These are phyloP conservation scores for Epichloe bromicola DNA, from an alignment of 2,329 filamentous ascomycete genomes.

Conservation along the genomic window DNA sequence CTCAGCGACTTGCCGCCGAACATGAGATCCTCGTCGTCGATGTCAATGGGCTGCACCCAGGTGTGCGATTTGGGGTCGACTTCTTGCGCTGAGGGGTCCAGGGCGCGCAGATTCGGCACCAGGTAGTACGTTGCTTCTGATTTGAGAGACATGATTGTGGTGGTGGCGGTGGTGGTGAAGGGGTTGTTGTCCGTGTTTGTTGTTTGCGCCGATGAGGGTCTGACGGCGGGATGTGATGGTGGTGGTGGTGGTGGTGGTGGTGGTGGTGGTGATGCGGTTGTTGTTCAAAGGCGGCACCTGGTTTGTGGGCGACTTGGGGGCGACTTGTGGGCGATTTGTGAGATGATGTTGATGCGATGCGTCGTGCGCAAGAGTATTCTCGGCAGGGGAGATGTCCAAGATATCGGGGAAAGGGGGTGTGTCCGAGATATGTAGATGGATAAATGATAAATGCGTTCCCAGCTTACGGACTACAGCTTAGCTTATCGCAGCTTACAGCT, in stretches of 20 bases:
- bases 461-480: too few species aligned
- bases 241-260: neutral
- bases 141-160: constrained; percentile 7
- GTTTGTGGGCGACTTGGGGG: neutral
- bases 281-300: neutral
- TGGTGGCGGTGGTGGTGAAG: neutral
- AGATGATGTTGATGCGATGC: neutral
- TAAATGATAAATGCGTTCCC: too few species aligned
- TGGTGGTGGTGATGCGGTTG: neutral
- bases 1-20: constrained; percentile 48
- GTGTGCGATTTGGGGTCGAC: constrained; percentile 21
- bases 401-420: neutral
- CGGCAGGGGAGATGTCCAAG: neutral
- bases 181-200: neutral
- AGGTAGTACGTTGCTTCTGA: constrained; percentile 17
- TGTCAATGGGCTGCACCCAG: constrained; percentile 43
- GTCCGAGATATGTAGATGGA: too few species aligned
- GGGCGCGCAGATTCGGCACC: constrained; percentile 20
- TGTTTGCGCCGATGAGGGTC: neutral
- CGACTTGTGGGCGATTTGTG: neutral
- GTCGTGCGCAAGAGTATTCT: neutral
- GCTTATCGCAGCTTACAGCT: too few species aligned
- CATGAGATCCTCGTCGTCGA: constrained; percentile 48
- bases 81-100: constrained; percentile 21
- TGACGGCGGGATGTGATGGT: neutral